phyloP scores from a whole-genome alignment of 352 stramenopile genomes.

The Globisporangium paddicum region DNA sequence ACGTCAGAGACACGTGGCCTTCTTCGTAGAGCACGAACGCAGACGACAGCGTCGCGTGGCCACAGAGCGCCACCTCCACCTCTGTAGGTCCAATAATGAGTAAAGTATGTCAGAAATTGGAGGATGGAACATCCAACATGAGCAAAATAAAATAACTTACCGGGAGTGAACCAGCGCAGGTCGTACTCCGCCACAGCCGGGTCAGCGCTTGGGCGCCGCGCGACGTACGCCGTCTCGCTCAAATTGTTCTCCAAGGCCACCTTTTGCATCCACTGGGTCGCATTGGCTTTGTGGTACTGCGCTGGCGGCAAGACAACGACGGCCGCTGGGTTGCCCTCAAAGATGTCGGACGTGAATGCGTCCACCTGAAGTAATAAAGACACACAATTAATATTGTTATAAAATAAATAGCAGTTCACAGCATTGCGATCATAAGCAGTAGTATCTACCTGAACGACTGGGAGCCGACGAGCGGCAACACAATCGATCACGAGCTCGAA shows the following conservation, averaged over 20 bases:
- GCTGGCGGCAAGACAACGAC: constrained; percentile 65
- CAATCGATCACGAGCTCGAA: constrained; percentile 74
- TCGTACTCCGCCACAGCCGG: constrained; percentile 28
- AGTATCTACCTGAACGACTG: constrained; percentile 46
- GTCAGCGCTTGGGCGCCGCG: constrained; percentile 13
- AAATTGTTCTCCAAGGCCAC: constrained; percentile 92
- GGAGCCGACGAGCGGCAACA: constrained; percentile 20
- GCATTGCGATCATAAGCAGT: too few relatives aligned
- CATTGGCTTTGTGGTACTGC: constrained; percentile 25
- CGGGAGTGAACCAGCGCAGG: constrained; percentile 59
- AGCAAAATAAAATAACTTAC: too few relatives aligned
- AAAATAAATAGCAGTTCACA: too few relatives aligned
- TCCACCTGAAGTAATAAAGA: constrained; percentile 53
- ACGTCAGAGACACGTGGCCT: constrained; percentile 22
- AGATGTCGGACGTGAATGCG: constrained; percentile 55
- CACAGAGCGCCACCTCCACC: constrained; percentile 86
- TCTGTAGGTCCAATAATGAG: constrained; percentile 6
- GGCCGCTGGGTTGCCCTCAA: constrained; percentile 89
- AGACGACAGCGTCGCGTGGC: constrained; percentile 88
- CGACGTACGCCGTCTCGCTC: constrained; percentile 90
- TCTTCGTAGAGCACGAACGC: constrained; percentile 74
- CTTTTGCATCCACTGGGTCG: constrained; percentile 47
- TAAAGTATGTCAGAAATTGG: too few relatives aligned
- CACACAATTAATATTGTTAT: neutral
- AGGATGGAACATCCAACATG: too few relatives aligned